Evolutionary conservation across 2,329 filamentous ascomycete species (phyloP), one percentile per base, ranked within the genome.

Genomic region (Fusarium sp.): DNA sequence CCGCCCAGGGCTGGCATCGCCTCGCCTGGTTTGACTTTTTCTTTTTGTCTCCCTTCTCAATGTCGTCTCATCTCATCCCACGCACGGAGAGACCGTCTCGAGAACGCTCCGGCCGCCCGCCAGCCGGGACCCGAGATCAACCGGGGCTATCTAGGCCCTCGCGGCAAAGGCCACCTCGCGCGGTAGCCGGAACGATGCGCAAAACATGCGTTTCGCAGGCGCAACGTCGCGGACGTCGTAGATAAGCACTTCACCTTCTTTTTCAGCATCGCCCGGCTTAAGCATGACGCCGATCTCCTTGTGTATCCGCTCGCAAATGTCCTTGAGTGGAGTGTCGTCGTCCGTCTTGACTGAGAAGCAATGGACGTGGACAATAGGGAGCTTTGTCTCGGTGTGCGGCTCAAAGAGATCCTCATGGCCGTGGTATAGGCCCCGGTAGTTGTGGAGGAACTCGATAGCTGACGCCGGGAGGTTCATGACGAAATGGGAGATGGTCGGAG

Each of bases 381-480:
- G 86, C 70, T 87, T 86, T 13, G 86, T 86, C 10, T 82, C 81
- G 1, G 90, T 92, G 67, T 89, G 82, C 2, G 92, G 90, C 31
- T 84, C 80, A 76, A 96, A 95, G 2, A 94, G 86, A 2, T 82
- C 72, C 81, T 95, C 91, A 27, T 90, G 87, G 4, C 91, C 91
- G n/a, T 89, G 85, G 81, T 98, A 98, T 18, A 98, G 83, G 6
- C 97, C 96, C 22, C 91, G 90, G 76, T 79, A 85, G 77, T 84
- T 83, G 65, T 87, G 86, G 24, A 98, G 88, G 81, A 99, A 99
- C 68, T 93, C 92, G 69, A 97, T 92, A 1, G 97, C 96, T 1
- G 92, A 93, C 2, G 95, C 97, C 1, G 97, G 97, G 18, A 99
- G 92, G 84, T 99, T 99, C 94, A 99, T 98, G 75, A 98, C 93